Percentiles rank a stretch among this genome's conserved stretches.
phyloP scores from a whole-genome alignment of 2,329 filamentous ascomycete species.

The Sphaceloma murrayae region DNA sequence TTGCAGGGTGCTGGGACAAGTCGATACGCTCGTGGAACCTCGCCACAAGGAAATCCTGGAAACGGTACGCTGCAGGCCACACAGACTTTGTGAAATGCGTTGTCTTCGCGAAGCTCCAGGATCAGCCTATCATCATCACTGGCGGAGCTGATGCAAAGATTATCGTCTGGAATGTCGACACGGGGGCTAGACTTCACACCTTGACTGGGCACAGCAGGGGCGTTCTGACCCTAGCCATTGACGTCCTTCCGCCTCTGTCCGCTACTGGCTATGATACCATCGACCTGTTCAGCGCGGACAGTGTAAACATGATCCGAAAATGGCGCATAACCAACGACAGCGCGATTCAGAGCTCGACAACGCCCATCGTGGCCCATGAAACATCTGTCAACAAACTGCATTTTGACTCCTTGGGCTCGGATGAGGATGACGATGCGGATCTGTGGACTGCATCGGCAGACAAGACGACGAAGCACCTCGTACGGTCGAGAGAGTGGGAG shows the following conservation, averaged over 20 bases:
- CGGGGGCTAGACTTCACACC: constrained; percentile 59
- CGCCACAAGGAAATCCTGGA: constrained; percentile 44
- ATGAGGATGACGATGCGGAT: constrained; percentile 39
- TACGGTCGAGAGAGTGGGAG: constrained; percentile 57
- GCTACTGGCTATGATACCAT: constrained; percentile 34
- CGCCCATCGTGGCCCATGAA: constrained; percentile 67
- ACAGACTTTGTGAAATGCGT: constrained; percentile 86
- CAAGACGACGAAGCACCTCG: constrained; percentile 72
- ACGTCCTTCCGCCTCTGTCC: constrained; percentile 45
- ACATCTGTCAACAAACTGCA: constrained; percentile 77
- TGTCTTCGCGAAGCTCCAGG: constrained; percentile 50
- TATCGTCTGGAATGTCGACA: constrained; percentile 68
- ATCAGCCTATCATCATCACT: constrained; percentile 45
- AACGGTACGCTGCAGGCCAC: constrained; percentile 57
- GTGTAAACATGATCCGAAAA: constrained; percentile 54
- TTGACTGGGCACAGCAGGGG: constrained; percentile 71
- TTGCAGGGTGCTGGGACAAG: constrained; percentile 93
- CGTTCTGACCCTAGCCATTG: constrained; percentile 68
- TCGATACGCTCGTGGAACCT: constrained; percentile 77
- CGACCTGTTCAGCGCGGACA: constrained; percentile 65
- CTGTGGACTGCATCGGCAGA: constrained; percentile 92
- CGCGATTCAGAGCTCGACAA: constrained; percentile 46
- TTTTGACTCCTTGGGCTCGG: constrained; percentile 47
- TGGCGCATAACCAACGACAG: constrained; percentile 55
- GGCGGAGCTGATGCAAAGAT: constrained; percentile 40